Evolutionary conservation across 2,329 filamentous ascomycete genomes (phyloP).

Genomic region (Shiraia sp.): DNA sequence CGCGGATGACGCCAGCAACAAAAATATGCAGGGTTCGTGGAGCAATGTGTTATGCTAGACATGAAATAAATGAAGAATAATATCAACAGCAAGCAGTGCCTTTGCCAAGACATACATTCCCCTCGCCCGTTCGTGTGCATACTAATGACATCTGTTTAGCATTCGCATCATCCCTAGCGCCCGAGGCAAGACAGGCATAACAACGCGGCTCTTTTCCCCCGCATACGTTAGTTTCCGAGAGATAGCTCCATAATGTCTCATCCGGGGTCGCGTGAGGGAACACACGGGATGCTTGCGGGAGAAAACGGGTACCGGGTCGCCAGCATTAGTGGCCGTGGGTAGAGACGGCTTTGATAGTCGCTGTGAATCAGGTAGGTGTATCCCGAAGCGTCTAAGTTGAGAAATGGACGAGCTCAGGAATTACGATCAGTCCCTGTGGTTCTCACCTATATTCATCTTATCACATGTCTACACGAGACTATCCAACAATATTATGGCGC

Average conservation of each 20-base stretch:
- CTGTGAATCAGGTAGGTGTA: neutral
- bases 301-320: neutral
- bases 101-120: constrained; percentile 7
- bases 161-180: constrained; percentile 17
- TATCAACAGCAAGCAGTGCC: constrained; percentile 6
- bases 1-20: constrained; percentile 9
- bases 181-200: constrained; percentile 17
- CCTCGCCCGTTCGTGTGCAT: constrained; percentile 9
- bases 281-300: neutral
- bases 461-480: no score
- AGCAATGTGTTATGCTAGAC: constrained; percentile 29
- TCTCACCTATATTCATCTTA: no score
- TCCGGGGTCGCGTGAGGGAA: constrained; percentile 5
- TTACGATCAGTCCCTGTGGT: no score
- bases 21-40: constrained; percentile 19
- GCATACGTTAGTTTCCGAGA: constrained; percentile 1
- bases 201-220: neutral
- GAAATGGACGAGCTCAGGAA: neutral
- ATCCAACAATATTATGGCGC: no score
- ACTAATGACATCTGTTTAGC: constrained; percentile 25
- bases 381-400: neutral
- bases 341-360: neutral
- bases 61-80: constrained; percentile 34
- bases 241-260: no score
- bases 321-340: neutral